phyloP scores from a whole-genome alignment of 2,329 filamentous ascomycete genomes.

The Biscogniauxia mediterranea region DNA sequence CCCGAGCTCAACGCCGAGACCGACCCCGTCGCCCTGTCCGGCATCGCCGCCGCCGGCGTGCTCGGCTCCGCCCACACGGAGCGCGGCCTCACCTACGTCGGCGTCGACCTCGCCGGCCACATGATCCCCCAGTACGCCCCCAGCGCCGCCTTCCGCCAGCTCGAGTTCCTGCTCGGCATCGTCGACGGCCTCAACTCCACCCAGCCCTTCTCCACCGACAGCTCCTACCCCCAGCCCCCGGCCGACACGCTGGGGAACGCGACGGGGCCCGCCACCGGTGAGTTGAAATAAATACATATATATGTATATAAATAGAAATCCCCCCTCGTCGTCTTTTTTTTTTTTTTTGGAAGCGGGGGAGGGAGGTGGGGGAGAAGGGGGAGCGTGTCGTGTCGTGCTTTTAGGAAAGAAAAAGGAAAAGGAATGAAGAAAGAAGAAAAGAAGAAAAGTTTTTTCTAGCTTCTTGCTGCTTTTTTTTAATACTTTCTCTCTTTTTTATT shows the following conservation, averaged over 20 bases:
- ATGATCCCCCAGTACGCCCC: conserved; percentile 69
- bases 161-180: conserved; percentile 74
- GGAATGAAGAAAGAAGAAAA: background rate
- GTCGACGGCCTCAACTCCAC: conserved; percentile 44
- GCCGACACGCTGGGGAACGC: conserved; percentile 27
- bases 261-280: conserved; percentile 24
- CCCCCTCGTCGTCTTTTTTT: no score
- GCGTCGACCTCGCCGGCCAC: conserved; percentile 64
- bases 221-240: conserved; percentile 25
- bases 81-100: conserved; percentile 70
- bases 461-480: no score
- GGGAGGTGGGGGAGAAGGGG: no score
- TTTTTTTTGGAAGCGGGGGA: no score
- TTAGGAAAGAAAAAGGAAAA: background rate
- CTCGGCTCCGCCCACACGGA: conserved; percentile 72
- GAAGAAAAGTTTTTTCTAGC: background rate
- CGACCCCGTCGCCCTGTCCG: conserved; percentile 30
- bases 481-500: background rate
- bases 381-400: no score
- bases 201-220: conserved; percentile 27
- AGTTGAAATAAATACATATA: background rate
- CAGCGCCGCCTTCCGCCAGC: conserved; percentile 64
- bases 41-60: conserved; percentile 61
- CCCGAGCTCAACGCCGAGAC: conserved; percentile 24
- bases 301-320: no score